Evolutionary conservation across 192 early-diverging fungal genomes (phyloP).

Genomic region (Linnemannia schmuckeri): DNA sequence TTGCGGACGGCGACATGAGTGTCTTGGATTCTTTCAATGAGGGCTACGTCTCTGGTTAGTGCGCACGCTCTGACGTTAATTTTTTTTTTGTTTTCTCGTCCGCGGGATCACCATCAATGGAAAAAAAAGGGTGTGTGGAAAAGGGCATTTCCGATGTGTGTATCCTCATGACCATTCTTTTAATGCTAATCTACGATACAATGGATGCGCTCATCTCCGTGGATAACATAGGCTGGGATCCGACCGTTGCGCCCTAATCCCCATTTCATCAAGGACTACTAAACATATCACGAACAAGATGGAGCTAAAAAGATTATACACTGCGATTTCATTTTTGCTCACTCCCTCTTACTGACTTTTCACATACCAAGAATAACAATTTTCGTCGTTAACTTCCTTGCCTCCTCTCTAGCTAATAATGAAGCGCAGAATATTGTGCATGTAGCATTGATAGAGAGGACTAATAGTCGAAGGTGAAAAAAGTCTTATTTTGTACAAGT

Average conservation of each 20-base stretch:
- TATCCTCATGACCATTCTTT: slow-evolving; percentile 8
- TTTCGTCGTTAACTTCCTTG: too few relatives aligned
- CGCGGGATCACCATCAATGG: not conserved
- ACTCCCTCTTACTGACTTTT: too few relatives aligned
- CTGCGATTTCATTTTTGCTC: too few relatives aligned
- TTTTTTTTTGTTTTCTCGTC: not conserved
- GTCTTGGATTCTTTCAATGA: slow-evolving; percentile 67
- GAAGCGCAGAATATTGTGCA: not conserved
- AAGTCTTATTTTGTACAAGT: slow-evolving; percentile 8
- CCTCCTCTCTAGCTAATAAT: not conserved
- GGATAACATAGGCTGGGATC: slow-evolving; percentile 26
- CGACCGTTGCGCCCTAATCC: slow-evolving; percentile 22
- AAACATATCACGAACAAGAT: too few relatives aligned
- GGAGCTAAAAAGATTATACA: not conserved
- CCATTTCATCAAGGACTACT: not conserved
- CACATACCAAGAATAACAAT: too few relatives aligned
- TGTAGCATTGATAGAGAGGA: not conserved
- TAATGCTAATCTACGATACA: not conserved
- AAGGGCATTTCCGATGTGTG: not conserved
- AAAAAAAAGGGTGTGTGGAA: not conserved
- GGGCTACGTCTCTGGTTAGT: slow-evolving; percentile 59
- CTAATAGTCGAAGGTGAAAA: not conserved
- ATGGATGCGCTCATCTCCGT: not conserved
- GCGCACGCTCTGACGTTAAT: not conserved
- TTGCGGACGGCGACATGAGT: slow-evolving; percentile 69